These are phyloP conservation scores for Pseudozyma hubeiensis DNA, from an alignment of 1,284 basidiomycete species.

Conservation along the genomic window DNA sequence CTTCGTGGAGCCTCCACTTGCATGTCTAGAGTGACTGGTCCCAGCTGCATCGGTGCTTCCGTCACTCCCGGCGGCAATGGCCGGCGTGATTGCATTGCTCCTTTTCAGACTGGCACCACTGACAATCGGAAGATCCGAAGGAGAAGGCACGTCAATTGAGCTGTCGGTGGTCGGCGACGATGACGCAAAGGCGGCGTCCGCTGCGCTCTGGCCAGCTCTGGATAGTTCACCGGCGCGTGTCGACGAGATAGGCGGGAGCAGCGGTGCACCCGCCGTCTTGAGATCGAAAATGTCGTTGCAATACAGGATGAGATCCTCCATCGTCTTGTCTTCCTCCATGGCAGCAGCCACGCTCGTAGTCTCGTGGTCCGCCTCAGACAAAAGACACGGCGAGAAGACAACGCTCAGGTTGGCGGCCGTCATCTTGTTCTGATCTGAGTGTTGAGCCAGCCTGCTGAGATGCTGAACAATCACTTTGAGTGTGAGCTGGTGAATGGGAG, in stretches of 20 bases:
- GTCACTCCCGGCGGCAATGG: constrained; percentile 13
- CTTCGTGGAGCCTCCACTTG: constrained; percentile 5
- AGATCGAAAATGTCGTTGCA: constrained; percentile 60
- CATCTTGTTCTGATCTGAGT: constrained; percentile 89
- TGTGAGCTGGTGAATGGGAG: constrained; percentile 87
- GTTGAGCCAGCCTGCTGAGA: constrained; percentile 79
- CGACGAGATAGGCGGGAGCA: constrained; percentile 43
- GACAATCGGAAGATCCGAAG: constrained; percentile 37
- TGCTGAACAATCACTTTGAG: constrained; percentile 89
- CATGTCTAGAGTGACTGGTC: constrained; percentile 3
- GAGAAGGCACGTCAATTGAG: constrained; percentile 20
- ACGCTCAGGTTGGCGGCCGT: constrained; percentile 75
- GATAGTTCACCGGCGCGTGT: constrained; percentile 22
- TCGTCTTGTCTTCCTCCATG: constrained; percentile 64
- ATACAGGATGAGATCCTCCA: constrained; percentile 64
- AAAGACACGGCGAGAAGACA: constrained; percentile 65
- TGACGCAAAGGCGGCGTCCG: constrained; percentile 37
- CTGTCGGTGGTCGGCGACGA: constrained; percentile 18
- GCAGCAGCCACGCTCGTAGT: constrained; percentile 61
- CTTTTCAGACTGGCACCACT: constrained; percentile 37
- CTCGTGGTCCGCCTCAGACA: constrained; percentile 61
- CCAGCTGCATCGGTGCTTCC: constrained; percentile 1
- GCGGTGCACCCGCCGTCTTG: constrained; percentile 49
- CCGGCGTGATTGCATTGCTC: constrained; percentile 50
- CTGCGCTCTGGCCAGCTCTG: constrained; percentile 29